Evolutionary conservation across 148 eudicot genomes (phyloP).

Genomic region (Camellia granthamiana): DNA sequence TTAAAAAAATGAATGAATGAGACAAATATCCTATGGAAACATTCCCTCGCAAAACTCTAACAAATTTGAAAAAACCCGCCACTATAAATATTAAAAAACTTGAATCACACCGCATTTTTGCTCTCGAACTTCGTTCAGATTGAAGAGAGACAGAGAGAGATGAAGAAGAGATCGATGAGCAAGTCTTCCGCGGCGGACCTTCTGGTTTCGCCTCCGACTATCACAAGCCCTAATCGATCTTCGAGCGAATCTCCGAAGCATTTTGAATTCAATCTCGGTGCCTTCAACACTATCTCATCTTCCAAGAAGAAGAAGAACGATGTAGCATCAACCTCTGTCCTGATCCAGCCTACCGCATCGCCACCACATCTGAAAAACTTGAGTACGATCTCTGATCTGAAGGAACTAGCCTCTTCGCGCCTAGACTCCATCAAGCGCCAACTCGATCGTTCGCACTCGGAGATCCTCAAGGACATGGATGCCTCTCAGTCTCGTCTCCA

Average conservation of each 20-base stretch:
- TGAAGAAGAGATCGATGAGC: constrained; percentile 5
- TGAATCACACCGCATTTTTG: background rate
- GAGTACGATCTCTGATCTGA: constrained; percentile 55
- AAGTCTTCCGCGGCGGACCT: constrained; percentile 1
- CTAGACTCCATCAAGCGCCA: constrained; percentile 62
- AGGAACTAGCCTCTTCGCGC: constrained; percentile 45
- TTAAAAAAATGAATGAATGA: no score
- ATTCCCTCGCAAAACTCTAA: background rate
- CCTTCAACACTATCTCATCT: constrained; percentile 14
- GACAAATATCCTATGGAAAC: no score
- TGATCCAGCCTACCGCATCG: constrained; percentile 23
- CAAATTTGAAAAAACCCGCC: background rate
- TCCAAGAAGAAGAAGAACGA: constrained; percentile 3
- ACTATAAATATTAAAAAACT: background rate
- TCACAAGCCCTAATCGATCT: constrained; percentile 3
- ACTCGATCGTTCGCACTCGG: constrained; percentile 61
- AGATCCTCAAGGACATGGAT: constrained; percentile 63
- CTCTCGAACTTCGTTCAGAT: background rate
- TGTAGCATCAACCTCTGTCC: constrained; percentile 17
- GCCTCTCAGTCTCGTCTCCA: constrained; percentile 65
- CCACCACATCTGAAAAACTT: constrained; percentile 23
- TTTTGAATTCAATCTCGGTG: background rate
- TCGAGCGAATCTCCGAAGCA: constrained; percentile 3
- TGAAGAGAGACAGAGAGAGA: constrained; percentile 3
- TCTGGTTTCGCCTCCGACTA: constrained; percentile 1